Evolutionary conservation across 257 asterid species (phyloP), one percentile per base, ranked within the genome.

Genomic region (Eucommia ulmoides): DNA sequence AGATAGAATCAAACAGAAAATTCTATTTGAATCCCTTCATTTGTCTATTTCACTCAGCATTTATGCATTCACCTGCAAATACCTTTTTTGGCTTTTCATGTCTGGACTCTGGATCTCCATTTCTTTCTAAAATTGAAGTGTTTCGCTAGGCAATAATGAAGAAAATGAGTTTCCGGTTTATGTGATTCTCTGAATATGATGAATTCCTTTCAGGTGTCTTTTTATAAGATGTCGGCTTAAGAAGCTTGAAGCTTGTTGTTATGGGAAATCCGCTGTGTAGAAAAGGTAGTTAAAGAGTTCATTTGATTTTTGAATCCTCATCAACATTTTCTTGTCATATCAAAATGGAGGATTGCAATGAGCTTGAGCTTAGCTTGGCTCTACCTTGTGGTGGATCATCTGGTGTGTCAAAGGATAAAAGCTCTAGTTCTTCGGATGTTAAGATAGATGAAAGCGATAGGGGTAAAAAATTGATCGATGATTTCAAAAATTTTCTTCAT

Each of bases 401-500:
- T 60, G 66, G 81, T 20, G 68, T 88, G 3, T 65, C 45, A 8
- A 91, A 81, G 63, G 76, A 66, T 45, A 77, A 77, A 75, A 65
- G 53, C 21, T 75, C 76, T 22, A 75, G 80, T 71, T 70, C 93
- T 18, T 74, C 95, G 1, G 95, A 83, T 24, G 23, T 59, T 52
- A 77, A 68, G 66, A 52, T 76, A 17, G 82, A 75, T 55, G 82
- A 79, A 55, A 84, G 61, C 55, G 96, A 91, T 52, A 69, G 99
- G 59, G 96, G 75, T 63, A 76, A 75, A 53, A 91, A 79, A 59
- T 58, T 83, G 74, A 91, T 83, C 67, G 80, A 74, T 22, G 94
- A 86, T 76, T 83, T 91, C 77, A 91, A 91, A 61, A 85, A 72
- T 63, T 91, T 86, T 65, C 79, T 91, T 46, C 94, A 91, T 71